Evolutionary conservation across 1,139 yeast species (phyloP), one percentile per base, ranked within the genome.

Genomic region (Suhomyces kunorum): DNA sequence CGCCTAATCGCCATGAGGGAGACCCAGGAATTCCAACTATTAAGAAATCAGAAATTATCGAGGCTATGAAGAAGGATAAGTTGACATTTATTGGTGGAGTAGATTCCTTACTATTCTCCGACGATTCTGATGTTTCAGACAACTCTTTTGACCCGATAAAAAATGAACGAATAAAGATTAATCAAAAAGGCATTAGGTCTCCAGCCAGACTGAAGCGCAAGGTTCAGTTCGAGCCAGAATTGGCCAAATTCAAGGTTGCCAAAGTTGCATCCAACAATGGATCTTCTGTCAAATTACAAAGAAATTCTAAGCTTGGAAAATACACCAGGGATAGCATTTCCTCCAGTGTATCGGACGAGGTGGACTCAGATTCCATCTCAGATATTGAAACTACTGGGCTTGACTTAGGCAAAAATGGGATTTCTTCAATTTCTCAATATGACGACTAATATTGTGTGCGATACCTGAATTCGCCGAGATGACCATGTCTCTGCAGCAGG

Each of bases 111-210:
- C 23, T 48, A 7, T 47, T 48, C 26, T 48, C 51, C 3, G 53
- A 51, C 14, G 53, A 49, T 28, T 48, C 51, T 1, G 50, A 49
- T 5, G 37, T 36, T 8, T 44, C 53, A 9, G 53, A 49, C 13
- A 46, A 40, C 27, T 45, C 53, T 1, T 48, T 50, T 38, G 46
- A 46, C 31, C 49, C 50, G 1, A 35, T 31, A 8, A 39, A 38
- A 8, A 48, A 46, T 30, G 35, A 26, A 20, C 39, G 39, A 16
- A 47, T 44, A 12, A 41, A 36, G 18, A 36, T 42, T 27, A 28
- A 27, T 3, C 22, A 28, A n/a, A 17, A 11, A 13, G 18, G 25
- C 4, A 3, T 20, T 3, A 6, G n/a, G 4, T 20, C 24, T 4
- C 24, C 24, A 2, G 8, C 24, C 3, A 20, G 24, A 20, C 24